Conservation (phyloP, 257 asterid genomes). For the Solanum neorickii region DNA sequence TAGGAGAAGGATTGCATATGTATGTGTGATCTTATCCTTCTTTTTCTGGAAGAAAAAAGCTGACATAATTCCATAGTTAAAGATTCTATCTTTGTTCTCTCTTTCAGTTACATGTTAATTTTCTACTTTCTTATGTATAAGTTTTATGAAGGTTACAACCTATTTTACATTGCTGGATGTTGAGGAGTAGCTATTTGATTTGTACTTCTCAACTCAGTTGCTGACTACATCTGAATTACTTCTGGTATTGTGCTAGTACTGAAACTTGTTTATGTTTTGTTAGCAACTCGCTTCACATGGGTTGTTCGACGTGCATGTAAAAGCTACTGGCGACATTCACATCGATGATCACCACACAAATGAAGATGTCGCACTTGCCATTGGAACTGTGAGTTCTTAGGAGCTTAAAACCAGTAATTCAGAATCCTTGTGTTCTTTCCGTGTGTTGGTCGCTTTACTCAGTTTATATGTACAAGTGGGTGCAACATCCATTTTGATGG, state of each 20-base stretch:
- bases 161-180: neutral
- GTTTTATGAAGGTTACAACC: neutral
- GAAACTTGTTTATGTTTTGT: conserved; percentile 6
- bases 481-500: neutral
- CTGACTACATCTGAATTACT: neutral
- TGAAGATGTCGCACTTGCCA: conserved; percentile 84
- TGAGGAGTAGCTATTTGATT: neutral
- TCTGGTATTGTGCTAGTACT: neutral
- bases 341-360: conserved; percentile 94
- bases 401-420: neutral
- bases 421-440: neutral
- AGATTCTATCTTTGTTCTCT: neutral
- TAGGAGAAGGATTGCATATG: neutral
- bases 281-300: conserved; percentile 99
- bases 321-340: conserved; percentile 84
- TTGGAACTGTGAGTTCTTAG: conserved; percentile 60
- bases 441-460: neutral
- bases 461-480: neutral
- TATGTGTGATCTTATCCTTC: neutral
- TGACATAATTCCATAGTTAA: neutral
- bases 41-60: neutral
- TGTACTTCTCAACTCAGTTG: neutral
- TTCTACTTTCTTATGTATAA: neutral
- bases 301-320: conserved; percentile 64
- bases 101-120: neutral